Evolutionary conservation across 176 grass and related monocot genomes (phyloP).

Genomic region (Oryza longistaminata): DNA sequence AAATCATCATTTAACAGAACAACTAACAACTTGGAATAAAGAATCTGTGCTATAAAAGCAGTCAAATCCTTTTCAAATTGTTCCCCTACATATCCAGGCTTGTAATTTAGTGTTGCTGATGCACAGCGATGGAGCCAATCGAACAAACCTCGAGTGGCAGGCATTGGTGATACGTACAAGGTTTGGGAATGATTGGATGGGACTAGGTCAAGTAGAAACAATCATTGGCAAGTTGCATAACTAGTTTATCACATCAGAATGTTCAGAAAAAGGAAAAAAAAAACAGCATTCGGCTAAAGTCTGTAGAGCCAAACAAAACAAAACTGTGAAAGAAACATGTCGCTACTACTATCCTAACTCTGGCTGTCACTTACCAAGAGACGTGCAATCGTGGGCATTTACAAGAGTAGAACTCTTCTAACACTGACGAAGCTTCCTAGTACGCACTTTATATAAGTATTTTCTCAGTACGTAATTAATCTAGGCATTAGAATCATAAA

Average conservation of each 20-base stretch:
- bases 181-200: slow-evolving; percentile 16
- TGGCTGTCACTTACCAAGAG: slow-evolving; percentile 16
- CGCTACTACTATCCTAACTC: background rate
- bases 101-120: slow-evolving; percentile 18
- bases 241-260: slow-evolving; percentile 42
- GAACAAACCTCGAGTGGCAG: slow-evolving; percentile 32
- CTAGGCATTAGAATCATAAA: too few relatives aligned
- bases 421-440: background rate
- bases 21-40: slow-evolving; percentile 6
- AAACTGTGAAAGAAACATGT: background rate
- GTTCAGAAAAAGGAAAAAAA: background rate
- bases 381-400: background rate
- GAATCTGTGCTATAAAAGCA: background rate
- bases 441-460: background rate
- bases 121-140: slow-evolving; percentile 16
- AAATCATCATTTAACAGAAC: background rate
- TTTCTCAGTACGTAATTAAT: too few relatives aligned
- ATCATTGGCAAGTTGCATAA: slow-evolving; percentile 29
- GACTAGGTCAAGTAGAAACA: slow-evolving; percentile 15
- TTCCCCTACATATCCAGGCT: background rate
- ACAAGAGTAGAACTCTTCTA: background rate
- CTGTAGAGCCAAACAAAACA: background rate
- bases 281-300: background rate
- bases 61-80: slow-evolving; percentile 25
- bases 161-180: slow-evolving; percentile 25